phyloP scores from a whole-genome alignment of 208 protist genomes.

The Trypanosoma rangeli region DNA sequence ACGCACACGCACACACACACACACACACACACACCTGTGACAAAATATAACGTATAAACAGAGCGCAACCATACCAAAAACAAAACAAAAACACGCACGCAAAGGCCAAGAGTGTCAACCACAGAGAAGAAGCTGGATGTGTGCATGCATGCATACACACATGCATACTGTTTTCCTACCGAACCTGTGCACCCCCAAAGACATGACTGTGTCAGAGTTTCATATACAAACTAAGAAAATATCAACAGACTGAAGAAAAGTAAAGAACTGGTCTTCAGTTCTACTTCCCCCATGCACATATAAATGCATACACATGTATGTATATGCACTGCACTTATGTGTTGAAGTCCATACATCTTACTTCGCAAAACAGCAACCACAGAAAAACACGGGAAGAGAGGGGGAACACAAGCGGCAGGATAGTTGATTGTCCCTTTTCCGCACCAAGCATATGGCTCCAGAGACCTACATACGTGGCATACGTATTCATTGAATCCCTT shows the following conservation, averaged over 20 bases:
- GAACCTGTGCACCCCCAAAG: not conserved
- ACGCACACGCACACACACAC: not conserved
- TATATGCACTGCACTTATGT: not conserved
- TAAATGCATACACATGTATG: not conserved
- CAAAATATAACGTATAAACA: slow-evolving; percentile 1
- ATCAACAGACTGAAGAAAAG: not conserved
- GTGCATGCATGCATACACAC: not conserved
- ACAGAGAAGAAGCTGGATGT: not conserved
- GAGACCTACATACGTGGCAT: not conserved
- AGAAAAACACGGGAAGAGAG: not conserved
- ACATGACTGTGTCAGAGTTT: not conserved
- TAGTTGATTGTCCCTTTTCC: not conserved
- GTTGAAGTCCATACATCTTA: not conserved
- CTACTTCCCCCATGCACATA: not conserved
- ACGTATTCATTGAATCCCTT: not conserved
- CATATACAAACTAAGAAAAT: not conserved
- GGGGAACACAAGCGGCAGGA: not conserved
- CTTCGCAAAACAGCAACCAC: not conserved
- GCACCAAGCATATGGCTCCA: not conserved
- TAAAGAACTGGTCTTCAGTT: not conserved
- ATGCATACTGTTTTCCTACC: not conserved
- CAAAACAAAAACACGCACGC: slow-evolving; percentile 1
- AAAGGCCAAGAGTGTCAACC: not conserved
- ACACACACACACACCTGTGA: not conserved
- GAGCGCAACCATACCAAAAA: slow-evolving; percentile 4